Percentiles rank a stretch among this genome's conserved stretches.
phyloP scores from a whole-genome alignment of 495 filamentous ascomycete species.

The Geopyxis carbonaria region DNA sequence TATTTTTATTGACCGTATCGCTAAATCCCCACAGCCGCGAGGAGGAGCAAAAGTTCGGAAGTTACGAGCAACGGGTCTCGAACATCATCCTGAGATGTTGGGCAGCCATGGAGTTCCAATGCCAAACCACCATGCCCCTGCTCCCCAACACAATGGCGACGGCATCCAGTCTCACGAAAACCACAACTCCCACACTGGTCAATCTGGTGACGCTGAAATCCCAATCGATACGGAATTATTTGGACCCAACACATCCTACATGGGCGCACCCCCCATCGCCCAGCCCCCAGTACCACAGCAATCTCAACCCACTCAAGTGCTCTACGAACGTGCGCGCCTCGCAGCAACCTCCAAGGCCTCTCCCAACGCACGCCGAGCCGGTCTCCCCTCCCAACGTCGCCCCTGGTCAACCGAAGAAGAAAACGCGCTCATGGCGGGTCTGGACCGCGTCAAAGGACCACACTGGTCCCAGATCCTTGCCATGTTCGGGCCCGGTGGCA shows the following conservation, averaged over 20 bases:
- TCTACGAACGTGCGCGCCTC: conserved; percentile 68
- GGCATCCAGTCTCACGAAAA: background rate
- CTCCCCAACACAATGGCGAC: background rate
- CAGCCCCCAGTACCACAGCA: conserved; percentile 41
- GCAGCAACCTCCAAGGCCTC: conserved; percentile 67
- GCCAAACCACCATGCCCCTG: background rate
- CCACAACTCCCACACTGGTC: background rate
- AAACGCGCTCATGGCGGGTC: conserved; percentile 75
- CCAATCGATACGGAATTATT: conserved; percentile 21
- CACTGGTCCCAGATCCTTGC: conserved; percentile 92
- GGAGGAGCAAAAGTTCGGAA: no score
- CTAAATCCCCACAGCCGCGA: no score
- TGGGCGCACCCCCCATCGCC: conserved; percentile 21
- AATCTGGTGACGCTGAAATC: conserved; percentile 10
- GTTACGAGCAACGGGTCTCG: background rate
- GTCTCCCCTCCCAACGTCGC: conserved; percentile 63
- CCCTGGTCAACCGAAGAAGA: conserved; percentile 88
- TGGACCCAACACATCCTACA: conserved; percentile 21
- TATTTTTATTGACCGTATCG: background rate
- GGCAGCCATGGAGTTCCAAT: no score
- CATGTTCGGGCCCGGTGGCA: conserved; percentile 70
- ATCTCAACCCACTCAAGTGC: conserved; percentile 55
- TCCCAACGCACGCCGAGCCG: conserved; percentile 53
- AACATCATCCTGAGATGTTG: conserved; percentile 1
- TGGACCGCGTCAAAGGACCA: conserved; percentile 80